A percentile compares a stretch with the other conserved stretches of the same genome.
Conservation (phyloP, 352 stramenopile species). For the Phytophthora sansomeana region DNA sequence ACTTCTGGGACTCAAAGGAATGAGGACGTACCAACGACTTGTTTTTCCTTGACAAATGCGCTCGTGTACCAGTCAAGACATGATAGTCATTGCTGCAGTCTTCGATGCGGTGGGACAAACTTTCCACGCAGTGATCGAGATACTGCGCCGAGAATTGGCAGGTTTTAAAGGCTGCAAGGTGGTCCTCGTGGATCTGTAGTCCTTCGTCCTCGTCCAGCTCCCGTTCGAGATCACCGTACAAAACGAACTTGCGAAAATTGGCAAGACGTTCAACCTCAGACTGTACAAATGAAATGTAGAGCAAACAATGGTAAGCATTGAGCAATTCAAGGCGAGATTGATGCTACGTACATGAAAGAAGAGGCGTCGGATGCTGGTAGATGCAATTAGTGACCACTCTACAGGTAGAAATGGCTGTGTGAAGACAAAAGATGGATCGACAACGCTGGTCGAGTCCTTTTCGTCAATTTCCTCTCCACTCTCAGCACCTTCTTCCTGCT, state of each 20-base stretch:
- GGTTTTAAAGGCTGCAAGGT: conserved; percentile 59
- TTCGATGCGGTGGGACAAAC: conserved; percentile 43
- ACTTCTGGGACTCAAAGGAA: too few relatives aligned
- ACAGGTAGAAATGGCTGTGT: conserved; percentile 53
- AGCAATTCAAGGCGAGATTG: neutral
- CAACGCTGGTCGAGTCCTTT: conserved; percentile 20
- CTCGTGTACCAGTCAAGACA: conserved; percentile 19
- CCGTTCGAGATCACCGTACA: conserved; percentile 60
- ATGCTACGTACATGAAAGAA: conserved; percentile 62
- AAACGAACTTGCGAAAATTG: conserved; percentile 58
- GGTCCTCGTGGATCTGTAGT: conserved; percentile 58
- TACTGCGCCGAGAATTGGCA: conserved; percentile 78
- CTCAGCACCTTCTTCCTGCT: conserved; percentile 7
- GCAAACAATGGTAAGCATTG: neutral
- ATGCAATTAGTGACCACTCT: conserved; percentile 65
- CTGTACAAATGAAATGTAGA: conserved; percentile 23
- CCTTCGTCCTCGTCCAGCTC: conserved; percentile 60
- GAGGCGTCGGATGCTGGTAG: conserved; percentile 63
- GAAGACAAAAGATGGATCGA: conserved; percentile 69
- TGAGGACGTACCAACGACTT: conserved; percentile 37
- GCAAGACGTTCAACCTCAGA: conserved; percentile 62
- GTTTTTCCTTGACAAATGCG: conserved; percentile 31
- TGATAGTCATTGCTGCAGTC: conserved; percentile 52
- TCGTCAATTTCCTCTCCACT: conserved; percentile 9
- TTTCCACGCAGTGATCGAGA: conserved; percentile 64